phyloP scores from a whole-genome alignment of 192 early-diverging fungal species.

The Phycomyces nitens region DNA sequence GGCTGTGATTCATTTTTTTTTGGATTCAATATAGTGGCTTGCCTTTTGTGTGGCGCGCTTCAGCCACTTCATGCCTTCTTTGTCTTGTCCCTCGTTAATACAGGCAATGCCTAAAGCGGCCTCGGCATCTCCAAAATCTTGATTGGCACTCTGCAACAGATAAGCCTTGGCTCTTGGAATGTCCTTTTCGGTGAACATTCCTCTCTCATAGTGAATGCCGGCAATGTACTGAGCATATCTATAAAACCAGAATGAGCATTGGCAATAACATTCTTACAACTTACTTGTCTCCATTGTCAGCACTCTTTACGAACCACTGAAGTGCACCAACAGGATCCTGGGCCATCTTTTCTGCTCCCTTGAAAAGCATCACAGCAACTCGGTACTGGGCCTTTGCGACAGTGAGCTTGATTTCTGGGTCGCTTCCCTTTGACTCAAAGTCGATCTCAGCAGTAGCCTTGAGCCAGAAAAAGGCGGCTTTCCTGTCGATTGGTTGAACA shows the following conservation, averaged over 20 bases:
- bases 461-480: constrained; percentile 28
- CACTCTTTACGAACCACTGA: constrained; percentile 28
- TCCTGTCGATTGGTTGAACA: constrained; percentile 22
- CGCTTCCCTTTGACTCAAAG: background rate
- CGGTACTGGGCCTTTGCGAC: constrained; percentile 27
- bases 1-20: no score
- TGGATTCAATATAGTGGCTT: constrained; percentile 15
- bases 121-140: constrained; percentile 31
- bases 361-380: constrained; percentile 22
- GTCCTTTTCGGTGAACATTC: constrained; percentile 15
- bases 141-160: constrained; percentile 31
- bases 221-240: constrained; percentile 31
- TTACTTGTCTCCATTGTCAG: constrained; percentile 32
- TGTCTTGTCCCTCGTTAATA: constrained; percentile 16
- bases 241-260: background rate
- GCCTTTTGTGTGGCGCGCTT: constrained; percentile 29
- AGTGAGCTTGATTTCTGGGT: background rate
- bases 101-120: constrained; percentile 27
- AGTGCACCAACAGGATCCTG: constrained; percentile 17
- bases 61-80: constrained; percentile 29
- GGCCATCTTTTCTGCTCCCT: constrained; percentile 8
- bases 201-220: constrained; percentile 31
- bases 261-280: constrained; percentile 12
- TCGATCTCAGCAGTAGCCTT: constrained; percentile 15
- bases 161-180: constrained; percentile 20